Base-by-base conservation (phyloP, 805 yeast genomes). In the Candida fluviatilis region DNA sequence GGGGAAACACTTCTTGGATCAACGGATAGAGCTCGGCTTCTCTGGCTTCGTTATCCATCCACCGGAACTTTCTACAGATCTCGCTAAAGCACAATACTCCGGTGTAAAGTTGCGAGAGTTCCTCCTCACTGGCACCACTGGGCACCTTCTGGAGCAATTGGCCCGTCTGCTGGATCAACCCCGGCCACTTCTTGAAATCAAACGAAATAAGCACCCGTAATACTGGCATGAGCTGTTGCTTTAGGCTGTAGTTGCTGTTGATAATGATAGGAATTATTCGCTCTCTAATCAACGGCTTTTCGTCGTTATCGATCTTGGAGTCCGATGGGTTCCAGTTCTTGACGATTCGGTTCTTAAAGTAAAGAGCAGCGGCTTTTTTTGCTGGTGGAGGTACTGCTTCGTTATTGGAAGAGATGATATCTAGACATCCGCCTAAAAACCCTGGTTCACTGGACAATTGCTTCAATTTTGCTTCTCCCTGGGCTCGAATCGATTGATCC, bases 371-470 rank as follows among this genome's bases (percentile, higher is more conserved):
- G 10, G 95, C 85, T 35, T 78, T 65, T 48, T 80, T 75, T 35
- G 84, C 70, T 17, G 69, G 75, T 31, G 48, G 41, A 33, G 12
- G 35, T 12, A 33, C 16, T 2, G 48, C 40, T 4, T 27, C 30
- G 12, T 34, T 23, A 29, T 37, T 30, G 3, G 43, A 47, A 39
- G 44, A 18, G 14, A 88, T 70, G 36, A 89, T 82, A 54, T 86
- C 91, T 34, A 91, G 64, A 58, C 95, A 85, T 1, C 91, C 90
- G 4, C 84, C 84, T 28, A 87, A 63, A 54, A 90, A 90, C 4
- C 95, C 95, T 1, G 84, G 78, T 3, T 71, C 58, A 19, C 54
- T 50, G 35, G 82, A 76, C 5, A 82, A 78, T 50, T 71, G 69
- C 40, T 73, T 73, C 35, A 90, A 72, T 48, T 80, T 78, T 1